A percentile compares a stretch with the other conserved stretches of the same genome.
phyloP scores from a whole-genome alignment of 352 stramenopile species.

The Saprolegnia parasitica region DNA sequence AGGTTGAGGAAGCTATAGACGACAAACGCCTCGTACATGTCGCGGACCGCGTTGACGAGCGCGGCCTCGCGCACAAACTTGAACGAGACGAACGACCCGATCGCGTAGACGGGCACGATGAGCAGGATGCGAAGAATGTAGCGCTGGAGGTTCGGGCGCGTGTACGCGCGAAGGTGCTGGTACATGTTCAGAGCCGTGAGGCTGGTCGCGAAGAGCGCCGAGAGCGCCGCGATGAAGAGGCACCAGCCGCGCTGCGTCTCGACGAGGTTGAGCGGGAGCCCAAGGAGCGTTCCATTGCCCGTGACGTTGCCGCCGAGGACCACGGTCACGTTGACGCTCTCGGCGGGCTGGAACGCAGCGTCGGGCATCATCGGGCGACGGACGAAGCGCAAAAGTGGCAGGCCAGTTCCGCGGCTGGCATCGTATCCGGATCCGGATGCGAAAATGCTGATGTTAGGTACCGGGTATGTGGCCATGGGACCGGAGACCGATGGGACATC shows the following conservation, averaged over 20 bases:
- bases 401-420: too few relatives aligned
- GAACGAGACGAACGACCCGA: conserved; percentile 78
- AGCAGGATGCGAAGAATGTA: conserved; percentile 87
- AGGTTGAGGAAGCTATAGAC: conserved; percentile 90
- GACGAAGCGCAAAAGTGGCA: background rate
- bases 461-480: too few relatives aligned
- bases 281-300: conserved; percentile 51
- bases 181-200: conserved; percentile 83
- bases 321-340: conserved; percentile 55
- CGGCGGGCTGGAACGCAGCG: background rate
- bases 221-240: conserved; percentile 54
- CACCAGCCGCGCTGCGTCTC: conserved; percentile 56
- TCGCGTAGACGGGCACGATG: conserved; percentile 82
- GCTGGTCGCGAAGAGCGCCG: conserved; percentile 49
- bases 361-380: background rate
- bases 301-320: conserved; percentile 62
- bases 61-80: conserved; percentile 73
- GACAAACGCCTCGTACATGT: conserved; percentile 91
- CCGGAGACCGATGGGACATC: too few relatives aligned
- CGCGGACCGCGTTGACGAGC: conserved; percentile 84
- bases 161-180: conserved; percentile 81
- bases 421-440: too few relatives aligned
- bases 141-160: conserved; percentile 70
- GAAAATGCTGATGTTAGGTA: too few relatives aligned
- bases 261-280: conserved; percentile 61